Conservation (phyloP, 2,329 filamentous ascomycete species). For the Sarocladiaceae sp. region DNA sequence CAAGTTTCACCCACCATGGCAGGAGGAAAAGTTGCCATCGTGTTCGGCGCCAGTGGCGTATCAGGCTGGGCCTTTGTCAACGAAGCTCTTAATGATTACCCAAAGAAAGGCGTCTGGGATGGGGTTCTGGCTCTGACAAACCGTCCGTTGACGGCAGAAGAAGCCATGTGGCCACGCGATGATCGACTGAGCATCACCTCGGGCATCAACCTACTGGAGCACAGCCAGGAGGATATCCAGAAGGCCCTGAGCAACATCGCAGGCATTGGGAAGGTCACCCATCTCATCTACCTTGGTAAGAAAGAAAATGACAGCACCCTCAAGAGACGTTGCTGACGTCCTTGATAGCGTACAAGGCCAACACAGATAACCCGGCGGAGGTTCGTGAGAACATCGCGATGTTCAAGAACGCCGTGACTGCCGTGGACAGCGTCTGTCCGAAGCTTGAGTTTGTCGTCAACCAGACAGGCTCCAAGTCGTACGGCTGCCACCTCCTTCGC, state of each 20-base stretch:
- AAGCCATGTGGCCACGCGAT: conserved; percentile 31
- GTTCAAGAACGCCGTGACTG: conserved; percentile 30
- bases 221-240: conserved; percentile 31
- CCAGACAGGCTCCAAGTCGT: conserved; percentile 29
- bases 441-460: conserved; percentile 30
- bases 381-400: conserved; percentile 33
- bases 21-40: conserved; percentile 12
- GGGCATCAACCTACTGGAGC: conserved; percentile 33
- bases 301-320: background rate
- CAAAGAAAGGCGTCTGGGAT: conserved; percentile 14
- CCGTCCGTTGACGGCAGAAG: conserved; percentile 20
- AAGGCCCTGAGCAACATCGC: conserved; percentile 24
- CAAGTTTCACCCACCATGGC: conserved; percentile 1
- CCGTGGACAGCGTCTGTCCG: conserved; percentile 25
- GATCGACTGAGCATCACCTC: conserved; percentile 31
- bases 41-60: conserved; percentile 16
- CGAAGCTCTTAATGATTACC: conserved; percentile 17
- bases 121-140: conserved; percentile 18
- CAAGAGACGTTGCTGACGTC: background rate
- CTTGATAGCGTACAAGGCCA: conserved; percentile 31
- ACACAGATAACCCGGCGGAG: conserved; percentile 23
- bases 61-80: conserved; percentile 17
- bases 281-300: conserved; percentile 34
- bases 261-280: conserved; percentile 30
- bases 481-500: conserved; percentile 34